Conservation (phyloP, 2,329 filamentous ascomycete species). For the Rosellinia necatrix region DNA sequence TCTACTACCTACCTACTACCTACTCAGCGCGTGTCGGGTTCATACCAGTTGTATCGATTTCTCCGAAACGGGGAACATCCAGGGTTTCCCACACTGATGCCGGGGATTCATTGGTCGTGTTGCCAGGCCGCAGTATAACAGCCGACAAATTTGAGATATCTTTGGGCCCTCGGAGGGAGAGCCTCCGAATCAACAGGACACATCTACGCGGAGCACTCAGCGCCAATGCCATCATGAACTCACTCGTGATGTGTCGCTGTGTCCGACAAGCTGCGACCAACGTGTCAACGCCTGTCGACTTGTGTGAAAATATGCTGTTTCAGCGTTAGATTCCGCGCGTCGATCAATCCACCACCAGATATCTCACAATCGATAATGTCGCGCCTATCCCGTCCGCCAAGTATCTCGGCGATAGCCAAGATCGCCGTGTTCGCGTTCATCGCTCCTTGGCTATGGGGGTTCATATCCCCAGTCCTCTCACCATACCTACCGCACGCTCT, state of each 20-base stretch:
- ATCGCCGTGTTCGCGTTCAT: conserved; percentile 27
- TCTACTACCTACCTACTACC: no score
- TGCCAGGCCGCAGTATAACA: not conserved
- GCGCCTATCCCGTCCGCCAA: conserved; percentile 23
- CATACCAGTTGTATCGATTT: no score
- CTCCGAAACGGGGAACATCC: not conserved
- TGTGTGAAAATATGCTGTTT: conserved; percentile 5
- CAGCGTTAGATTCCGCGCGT: not conserved
- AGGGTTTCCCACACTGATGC: not conserved
- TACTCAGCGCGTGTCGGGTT: no score
- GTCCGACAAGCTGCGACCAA: not conserved
- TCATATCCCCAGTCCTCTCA: conserved; percentile 14
- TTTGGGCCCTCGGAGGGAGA: conserved; percentile 21
- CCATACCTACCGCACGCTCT: conserved; percentile 23
- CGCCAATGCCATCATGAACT: not conserved
- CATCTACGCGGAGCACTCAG: conserved; percentile 1
- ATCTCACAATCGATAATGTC: conserved; percentile 16
- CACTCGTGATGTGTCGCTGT: not conserved
- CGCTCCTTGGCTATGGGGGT: conserved; percentile 23
- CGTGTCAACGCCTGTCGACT: conserved; percentile 1
- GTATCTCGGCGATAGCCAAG: conserved; percentile 22
- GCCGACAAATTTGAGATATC: not conserved
- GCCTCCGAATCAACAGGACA: conserved; percentile 24
- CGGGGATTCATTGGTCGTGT: not conserved
- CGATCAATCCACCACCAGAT: not conserved